Evolutionary conservation across 1,284 basidiomycete species (phyloP).

Genomic region (Laetiporus sulphureus): DNA sequence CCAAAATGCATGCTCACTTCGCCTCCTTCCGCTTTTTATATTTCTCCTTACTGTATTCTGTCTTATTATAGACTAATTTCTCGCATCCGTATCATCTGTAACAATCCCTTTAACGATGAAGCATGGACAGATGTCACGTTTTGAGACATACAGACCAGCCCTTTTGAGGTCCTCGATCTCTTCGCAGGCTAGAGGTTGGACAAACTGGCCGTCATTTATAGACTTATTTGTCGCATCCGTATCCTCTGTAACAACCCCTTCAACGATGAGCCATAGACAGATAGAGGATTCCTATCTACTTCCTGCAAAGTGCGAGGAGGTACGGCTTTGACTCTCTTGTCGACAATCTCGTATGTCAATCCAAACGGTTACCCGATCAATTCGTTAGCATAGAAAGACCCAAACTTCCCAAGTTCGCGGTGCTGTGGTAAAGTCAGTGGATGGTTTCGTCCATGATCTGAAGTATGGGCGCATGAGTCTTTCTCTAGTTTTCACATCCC

Average conservation of each 20-base stretch:
- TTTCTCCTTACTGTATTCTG: constrained; percentile 96
- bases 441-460: too few relatives aligned
- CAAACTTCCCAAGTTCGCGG: constrained; percentile 63
- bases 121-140: constrained; percentile 25
- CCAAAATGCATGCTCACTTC: constrained; percentile 63
- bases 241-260: constrained; percentile 53
- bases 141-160: constrained; percentile 69
- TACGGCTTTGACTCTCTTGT: constrained; percentile 59
- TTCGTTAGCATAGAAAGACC: constrained; percentile 62
- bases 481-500: constrained; percentile 65
- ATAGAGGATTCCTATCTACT: constrained; percentile 45
- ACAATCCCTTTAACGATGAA: neutral
- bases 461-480: constrained; percentile 48
- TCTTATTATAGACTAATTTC: constrained; percentile 94
- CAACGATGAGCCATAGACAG: constrained; percentile 8
- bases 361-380: constrained; percentile 73
- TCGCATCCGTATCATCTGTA: constrained; percentile 30
- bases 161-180: constrained; percentile 81
- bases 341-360: constrained; percentile 68
- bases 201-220: constrained; percentile 77
- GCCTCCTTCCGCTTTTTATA: constrained; percentile 93
- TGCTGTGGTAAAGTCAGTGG: constrained; percentile 33
- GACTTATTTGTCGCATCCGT: constrained; percentile 87
- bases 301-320: constrained; percentile 64
- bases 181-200: constrained; percentile 71